Evolutionary conservation across 257 asterid genomes (phyloP).

Genomic region (Ocimum tenuiflorum): DNA sequence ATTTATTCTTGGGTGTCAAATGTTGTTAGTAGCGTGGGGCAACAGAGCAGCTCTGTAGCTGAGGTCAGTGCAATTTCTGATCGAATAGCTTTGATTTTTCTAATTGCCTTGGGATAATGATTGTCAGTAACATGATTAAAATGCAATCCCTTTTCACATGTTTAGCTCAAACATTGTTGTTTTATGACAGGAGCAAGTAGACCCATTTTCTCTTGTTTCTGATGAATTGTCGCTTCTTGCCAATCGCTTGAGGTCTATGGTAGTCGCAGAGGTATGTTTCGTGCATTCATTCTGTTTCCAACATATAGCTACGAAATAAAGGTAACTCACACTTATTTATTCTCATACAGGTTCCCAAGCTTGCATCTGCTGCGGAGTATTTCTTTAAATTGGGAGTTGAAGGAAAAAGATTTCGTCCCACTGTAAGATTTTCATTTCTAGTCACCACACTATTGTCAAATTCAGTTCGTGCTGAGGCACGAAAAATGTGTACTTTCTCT

Average conservation of each 20-base stretch:
- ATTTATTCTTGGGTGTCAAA: constrained; percentile 73
- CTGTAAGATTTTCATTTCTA: constrained; percentile 47
- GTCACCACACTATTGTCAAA: background rate
- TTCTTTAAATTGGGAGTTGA: constrained; percentile 87
- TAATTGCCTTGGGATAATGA: background rate
- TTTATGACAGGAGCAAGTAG: constrained; percentile 62
- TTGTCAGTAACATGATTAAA: background rate
- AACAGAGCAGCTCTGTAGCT: constrained; percentile 39
- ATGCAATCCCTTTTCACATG: background rate
- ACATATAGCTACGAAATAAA: constrained; percentile 9
- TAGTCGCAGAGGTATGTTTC: constrained; percentile 76
- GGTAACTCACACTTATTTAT: constrained; percentile 7
- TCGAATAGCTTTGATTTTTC: background rate
- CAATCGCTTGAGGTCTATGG: constrained; percentile 86
- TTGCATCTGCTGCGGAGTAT: constrained; percentile 95
- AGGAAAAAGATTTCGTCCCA: constrained; percentile 96
- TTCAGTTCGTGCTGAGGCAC: background rate
- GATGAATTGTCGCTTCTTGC: constrained; percentile 82
- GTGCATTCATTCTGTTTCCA: constrained; percentile 6
- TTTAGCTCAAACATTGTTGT: background rate
- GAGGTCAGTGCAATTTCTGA: constrained; percentile 44
- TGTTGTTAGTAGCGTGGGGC: constrained; percentile 49
- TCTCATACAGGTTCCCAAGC: constrained; percentile 78
- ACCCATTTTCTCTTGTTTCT: constrained; percentile 95
- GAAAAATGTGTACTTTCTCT: background rate